Conservation (phyloP, 768 basidiomycete genomes). For the Mycena venus region DNA sequence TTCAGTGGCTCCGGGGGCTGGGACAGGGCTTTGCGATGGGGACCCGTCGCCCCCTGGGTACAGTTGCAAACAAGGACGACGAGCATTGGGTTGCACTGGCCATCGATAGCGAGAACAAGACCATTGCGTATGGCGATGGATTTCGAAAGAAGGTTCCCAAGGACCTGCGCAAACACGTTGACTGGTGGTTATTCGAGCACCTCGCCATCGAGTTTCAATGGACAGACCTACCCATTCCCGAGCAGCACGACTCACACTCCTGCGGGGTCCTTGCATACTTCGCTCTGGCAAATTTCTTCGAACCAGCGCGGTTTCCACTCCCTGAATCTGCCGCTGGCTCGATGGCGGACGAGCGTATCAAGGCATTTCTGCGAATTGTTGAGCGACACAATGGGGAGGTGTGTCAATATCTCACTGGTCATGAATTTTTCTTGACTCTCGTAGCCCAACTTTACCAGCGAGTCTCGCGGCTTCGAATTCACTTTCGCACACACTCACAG, state of each 20-base stretch:
- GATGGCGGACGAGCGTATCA: conserved; percentile 23
- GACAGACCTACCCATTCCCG: conserved; percentile 6
- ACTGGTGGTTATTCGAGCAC: conserved; percentile 24
- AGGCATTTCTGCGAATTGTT: conserved; percentile 14
- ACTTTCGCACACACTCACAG: background rate
- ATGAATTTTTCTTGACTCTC: background rate
- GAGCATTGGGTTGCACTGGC: conserved; percentile 20
- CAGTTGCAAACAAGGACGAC: conserved; percentile 9
- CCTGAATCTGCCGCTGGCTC: background rate
- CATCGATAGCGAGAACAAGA: background rate
- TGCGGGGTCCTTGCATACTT: conserved; percentile 15
- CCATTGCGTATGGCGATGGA: conserved; percentile 1
- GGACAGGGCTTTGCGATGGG: conserved; percentile 1
- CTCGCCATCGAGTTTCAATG: conserved; percentile 10
- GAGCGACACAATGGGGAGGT: conserved; percentile 1
- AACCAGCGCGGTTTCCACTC: conserved; percentile 6
- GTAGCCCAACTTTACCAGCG: background rate
- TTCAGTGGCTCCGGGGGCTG: conserved; percentile 5
- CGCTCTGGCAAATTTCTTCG: conserved; percentile 3
- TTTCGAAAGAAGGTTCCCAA: background rate
- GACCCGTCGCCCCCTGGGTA: background rate
- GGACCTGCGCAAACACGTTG: background rate
- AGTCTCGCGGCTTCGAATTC: background rate
- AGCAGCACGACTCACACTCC: conserved; percentile 13
- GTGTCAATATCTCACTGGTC: background rate